Evolutionary conservation across 2,329 filamentous ascomycete species (phyloP).

Genomic region (Colletotrichum gigasporum): DNA sequence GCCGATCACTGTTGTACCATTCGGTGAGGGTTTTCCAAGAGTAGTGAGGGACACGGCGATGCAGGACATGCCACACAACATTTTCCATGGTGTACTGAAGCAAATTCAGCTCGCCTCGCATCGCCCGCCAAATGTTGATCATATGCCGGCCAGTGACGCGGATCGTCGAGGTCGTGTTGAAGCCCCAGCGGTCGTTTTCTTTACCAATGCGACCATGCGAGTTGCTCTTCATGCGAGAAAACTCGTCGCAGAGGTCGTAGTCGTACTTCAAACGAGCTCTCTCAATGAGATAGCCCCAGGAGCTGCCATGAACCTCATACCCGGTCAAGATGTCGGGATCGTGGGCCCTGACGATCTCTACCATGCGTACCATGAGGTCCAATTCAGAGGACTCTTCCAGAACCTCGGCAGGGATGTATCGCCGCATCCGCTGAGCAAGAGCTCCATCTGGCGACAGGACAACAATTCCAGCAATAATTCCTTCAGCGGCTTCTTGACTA

Average conservation of each 20-base stretch:
- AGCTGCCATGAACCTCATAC: constrained; percentile 92
- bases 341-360: constrained; percentile 82
- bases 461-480: constrained; percentile 75
- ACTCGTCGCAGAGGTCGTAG: constrained; percentile 88
- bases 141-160: constrained; percentile 93
- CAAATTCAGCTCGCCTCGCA: constrained; percentile 91
- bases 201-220: constrained; percentile 87
- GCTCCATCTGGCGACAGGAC: constrained; percentile 72
- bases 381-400: constrained; percentile 82
- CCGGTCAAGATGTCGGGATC: constrained; percentile 95
- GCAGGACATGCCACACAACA: constrained; percentile 89
- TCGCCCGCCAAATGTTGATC: constrained; percentile 97
- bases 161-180: constrained; percentile 92
- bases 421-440: constrained; percentile 69
- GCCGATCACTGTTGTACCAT: constrained; percentile 80
- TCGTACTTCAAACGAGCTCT: constrained; percentile 87
- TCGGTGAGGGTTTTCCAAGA: constrained; percentile 78
- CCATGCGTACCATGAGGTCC: constrained; percentile 84
- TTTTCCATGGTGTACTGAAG: constrained; percentile 98
- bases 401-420: constrained; percentile 70
- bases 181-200: constrained; percentile 90
- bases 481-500: constrained; percentile 52
- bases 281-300: constrained; percentile 97
- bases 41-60: constrained; percentile 89
- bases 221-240: constrained; percentile 87